phyloP scores from a whole-genome alignment of 805 yeast genomes.

The Lipomyces japonicus region DNA sequence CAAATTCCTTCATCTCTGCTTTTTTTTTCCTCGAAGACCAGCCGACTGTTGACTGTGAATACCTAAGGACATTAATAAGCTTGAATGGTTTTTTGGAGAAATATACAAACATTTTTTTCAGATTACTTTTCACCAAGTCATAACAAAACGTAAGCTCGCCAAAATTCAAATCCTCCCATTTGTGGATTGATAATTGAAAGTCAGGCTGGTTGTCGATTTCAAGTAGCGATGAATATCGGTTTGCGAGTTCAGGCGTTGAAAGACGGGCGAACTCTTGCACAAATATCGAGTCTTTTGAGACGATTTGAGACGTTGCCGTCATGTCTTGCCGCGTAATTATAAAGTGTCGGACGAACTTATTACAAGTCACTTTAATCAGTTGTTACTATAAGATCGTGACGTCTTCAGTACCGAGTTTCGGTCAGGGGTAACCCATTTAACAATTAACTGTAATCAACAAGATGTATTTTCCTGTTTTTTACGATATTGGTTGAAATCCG shows the following conservation, averaged over 20 bases:
- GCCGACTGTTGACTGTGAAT: constrained; percentile 19
- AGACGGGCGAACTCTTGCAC: background rate
- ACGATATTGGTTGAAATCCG: no score
- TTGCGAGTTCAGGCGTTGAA: background rate
- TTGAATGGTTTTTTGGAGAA: background rate
- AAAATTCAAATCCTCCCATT: constrained; percentile 12
- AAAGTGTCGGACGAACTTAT: no score
- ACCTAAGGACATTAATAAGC: constrained; percentile 5
- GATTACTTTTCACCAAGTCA: constrained; percentile 23
- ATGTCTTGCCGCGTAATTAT: no score
- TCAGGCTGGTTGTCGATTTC: background rate
- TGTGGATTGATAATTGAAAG: background rate
- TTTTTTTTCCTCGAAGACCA: constrained; percentile 24
- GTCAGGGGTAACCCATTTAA: no score
- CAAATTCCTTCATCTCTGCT: constrained; percentile 27
- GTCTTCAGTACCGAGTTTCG: no score
- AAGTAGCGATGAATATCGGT: background rate
- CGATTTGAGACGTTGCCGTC: no score
- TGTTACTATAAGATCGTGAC: no score
- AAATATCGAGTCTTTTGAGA: no score
- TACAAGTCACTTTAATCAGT: no score
- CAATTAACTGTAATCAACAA: no score
- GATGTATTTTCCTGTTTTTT: no score
- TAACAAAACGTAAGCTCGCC: constrained; percentile 18
- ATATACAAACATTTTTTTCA: constrained; percentile 18